These are phyloP conservation scores for Scenedesmus sp. DNA, from an alignment of 163 green algal species.

Conservation along the genomic window DNA sequence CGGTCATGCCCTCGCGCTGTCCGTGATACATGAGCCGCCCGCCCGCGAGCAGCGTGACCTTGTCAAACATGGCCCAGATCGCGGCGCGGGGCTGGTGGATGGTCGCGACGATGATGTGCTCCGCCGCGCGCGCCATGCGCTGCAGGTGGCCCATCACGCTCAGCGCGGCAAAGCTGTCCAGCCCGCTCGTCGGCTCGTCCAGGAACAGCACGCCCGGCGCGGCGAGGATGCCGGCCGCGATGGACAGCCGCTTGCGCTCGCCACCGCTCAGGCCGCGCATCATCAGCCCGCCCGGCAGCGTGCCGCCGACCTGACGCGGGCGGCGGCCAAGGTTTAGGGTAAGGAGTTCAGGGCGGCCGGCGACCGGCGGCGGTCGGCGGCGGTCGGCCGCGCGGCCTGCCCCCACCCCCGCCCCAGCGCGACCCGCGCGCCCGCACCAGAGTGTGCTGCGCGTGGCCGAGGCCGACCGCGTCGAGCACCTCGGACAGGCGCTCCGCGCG, in stretches of 20 bases:
- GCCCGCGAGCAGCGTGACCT: slow-evolving; percentile 59
- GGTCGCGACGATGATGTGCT: slow-evolving; percentile 55
- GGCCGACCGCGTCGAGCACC: slow-evolving; percentile 32
- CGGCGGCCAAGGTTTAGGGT: too few relatives aligned
- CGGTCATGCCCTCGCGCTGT: slow-evolving; percentile 41
- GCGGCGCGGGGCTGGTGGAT: slow-evolving; percentile 71
- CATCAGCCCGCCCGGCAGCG: slow-evolving; percentile 50
- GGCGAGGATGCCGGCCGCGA: slow-evolving; percentile 70
- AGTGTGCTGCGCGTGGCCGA: slow-evolving; percentile 15
- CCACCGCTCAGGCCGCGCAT: slow-evolving; percentile 68
- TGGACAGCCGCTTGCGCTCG: slow-evolving; percentile 83
- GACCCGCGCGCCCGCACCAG: too few relatives aligned
- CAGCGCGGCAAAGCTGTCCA: slow-evolving; percentile 71
- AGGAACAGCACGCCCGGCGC: slow-evolving; percentile 78
- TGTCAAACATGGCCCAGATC: slow-evolving; percentile 75
- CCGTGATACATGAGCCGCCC: slow-evolving; percentile 72
- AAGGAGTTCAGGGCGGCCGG: background rate
- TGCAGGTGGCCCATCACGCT: slow-evolving; percentile 58
- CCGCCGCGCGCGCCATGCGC: slow-evolving; percentile 22
- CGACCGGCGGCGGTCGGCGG: too few relatives aligned
- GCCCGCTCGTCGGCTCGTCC: slow-evolving; percentile 84
- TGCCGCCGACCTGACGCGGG: slow-evolving; percentile 61
- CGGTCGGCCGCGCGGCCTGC: too few relatives aligned
- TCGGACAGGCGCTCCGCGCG: slow-evolving; percentile 8
- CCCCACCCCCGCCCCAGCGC: too few relatives aligned